A percentile compares a stretch with the other conserved stretches of the same genome.
Conservation (phyloP, 2,329 filamentous ascomycete species). For the Fusarium pseudonygamai region DNA sequence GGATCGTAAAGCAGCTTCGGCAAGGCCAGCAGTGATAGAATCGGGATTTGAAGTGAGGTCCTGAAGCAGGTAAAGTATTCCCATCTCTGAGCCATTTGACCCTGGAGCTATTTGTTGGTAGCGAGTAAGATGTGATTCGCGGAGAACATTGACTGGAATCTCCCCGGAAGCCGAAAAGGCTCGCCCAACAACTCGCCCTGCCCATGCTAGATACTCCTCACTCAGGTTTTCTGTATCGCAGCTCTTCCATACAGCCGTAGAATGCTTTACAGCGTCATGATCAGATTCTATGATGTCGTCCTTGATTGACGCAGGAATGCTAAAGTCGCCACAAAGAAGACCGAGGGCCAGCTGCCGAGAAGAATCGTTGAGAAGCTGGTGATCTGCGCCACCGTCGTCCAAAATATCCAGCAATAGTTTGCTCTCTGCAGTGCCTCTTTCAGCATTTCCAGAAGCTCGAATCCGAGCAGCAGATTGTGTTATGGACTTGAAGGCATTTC, state of each 20-base stretch:
- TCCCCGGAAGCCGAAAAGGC: conserved; percentile 82
- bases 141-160: conserved; percentile 67
- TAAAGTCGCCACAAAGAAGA: conserved; percentile 80
- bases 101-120: conserved; percentile 59
- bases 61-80: conserved; percentile 69
- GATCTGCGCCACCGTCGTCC: conserved; percentile 70
- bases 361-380: conserved; percentile 73
- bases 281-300: conserved; percentile 78
- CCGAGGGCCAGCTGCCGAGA: conserved; percentile 76
- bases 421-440: conserved; percentile 78
- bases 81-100: conserved; percentile 68
- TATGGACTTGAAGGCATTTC: conserved; percentile 71
- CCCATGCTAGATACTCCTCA: conserved; percentile 82
- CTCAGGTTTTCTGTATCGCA: conserved; percentile 72
- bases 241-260: conserved; percentile 78
- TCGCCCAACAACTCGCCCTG: conserved; percentile 83
- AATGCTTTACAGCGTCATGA: conserved; percentile 67
- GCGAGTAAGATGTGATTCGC: conserved; percentile 65
- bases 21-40: conserved; percentile 64
- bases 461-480: conserved; percentile 75
- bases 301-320: conserved; percentile 53
- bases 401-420: conserved; percentile 82
- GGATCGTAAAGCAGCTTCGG: conserved; percentile 67
- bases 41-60: conserved; percentile 68
- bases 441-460: conserved; percentile 73